Percentiles rank a stretch among this genome's conserved stretches.
phyloP scores from a whole-genome alignment of 2,329 filamentous ascomycete species.

The Xylaria multiplex region DNA sequence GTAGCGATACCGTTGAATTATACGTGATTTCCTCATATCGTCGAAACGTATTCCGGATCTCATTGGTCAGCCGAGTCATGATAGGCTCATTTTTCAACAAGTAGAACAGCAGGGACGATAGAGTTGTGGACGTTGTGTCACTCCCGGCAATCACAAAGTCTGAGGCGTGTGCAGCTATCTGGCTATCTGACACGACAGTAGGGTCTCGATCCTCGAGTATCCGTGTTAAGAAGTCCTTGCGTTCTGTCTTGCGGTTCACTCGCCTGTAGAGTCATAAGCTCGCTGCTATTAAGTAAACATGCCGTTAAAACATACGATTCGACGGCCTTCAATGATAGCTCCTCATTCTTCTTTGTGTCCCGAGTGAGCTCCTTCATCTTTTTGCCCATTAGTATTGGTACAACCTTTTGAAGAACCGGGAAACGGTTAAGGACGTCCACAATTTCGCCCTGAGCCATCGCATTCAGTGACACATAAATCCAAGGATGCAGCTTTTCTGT shows the following conservation, averaged over 20 bases:
- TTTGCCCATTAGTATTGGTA: not conserved
- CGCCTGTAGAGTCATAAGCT: not conserved
- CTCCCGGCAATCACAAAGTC: conserved; percentile 20
- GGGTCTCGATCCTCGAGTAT: not conserved
- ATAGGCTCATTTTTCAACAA: not conserved
- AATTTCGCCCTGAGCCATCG: not conserved
- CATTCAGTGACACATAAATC: not conserved
- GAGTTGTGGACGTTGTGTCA: conserved; percentile 16
- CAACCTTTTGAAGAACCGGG: not conserved
- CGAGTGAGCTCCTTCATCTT: not conserved
- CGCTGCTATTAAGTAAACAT: no score
- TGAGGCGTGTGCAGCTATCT: conserved; percentile 2
- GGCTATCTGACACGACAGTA: not conserved
- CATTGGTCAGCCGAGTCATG: not conserved
- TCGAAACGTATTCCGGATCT: conserved; percentile 3
- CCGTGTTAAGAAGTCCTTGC: not conserved
- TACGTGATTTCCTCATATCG: not conserved
- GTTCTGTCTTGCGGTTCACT: not conserved
- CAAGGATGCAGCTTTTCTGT: not conserved
- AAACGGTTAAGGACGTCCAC: not conserved
- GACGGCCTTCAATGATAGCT: not conserved
- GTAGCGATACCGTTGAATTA: not conserved
- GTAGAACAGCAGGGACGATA: conserved; percentile 10
- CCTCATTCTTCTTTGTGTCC: conserved; percentile 7
- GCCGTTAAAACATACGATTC: not conserved